Evolutionary conservation across 169 alveolate species (phyloP).

Genomic region (Plasmodium billcollinsi): DNA sequence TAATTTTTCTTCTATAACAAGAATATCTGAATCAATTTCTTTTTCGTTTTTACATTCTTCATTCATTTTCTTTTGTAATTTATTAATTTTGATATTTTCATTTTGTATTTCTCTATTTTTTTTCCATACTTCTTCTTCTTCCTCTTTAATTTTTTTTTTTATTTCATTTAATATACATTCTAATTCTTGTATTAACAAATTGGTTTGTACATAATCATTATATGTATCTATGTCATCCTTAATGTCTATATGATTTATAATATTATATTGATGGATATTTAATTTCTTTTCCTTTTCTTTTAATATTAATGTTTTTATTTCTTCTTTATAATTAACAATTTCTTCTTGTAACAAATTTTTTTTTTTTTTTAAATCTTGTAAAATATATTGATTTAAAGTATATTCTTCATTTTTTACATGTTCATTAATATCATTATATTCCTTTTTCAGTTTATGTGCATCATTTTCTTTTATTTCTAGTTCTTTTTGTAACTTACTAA

Average conservation of each 20-base stretch:
- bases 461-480: constrained; percentile 8
- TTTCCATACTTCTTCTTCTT: constrained; percentile 82
- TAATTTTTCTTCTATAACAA: constrained; percentile 19
- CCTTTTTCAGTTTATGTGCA: neutral
- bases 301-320: constrained; percentile 26
- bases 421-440: constrained; percentile 1
- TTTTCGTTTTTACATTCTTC: constrained; percentile 55
- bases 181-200: neutral
- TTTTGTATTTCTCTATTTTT: constrained; percentile 72
- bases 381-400: constrained; percentile 13
- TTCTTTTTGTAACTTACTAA: constrained; percentile 4
- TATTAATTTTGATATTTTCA: constrained; percentile 70
- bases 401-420: constrained; percentile 30
- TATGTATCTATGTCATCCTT: neutral
- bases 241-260: neutral
- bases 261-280: no score
- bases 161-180: constrained; percentile 2
- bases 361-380: constrained; percentile 37
- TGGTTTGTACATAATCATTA: neutral
- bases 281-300: constrained; percentile 22
- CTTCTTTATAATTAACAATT: constrained; percentile 48
- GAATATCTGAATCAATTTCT: constrained; percentile 11
- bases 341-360: constrained; percentile 41
- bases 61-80: constrained; percentile 32
- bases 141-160: constrained; percentile 82